Evolutionary conservation across 176 grass and related monocot genomes (phyloP).

Genomic region (Aechmea fasciata): DNA sequence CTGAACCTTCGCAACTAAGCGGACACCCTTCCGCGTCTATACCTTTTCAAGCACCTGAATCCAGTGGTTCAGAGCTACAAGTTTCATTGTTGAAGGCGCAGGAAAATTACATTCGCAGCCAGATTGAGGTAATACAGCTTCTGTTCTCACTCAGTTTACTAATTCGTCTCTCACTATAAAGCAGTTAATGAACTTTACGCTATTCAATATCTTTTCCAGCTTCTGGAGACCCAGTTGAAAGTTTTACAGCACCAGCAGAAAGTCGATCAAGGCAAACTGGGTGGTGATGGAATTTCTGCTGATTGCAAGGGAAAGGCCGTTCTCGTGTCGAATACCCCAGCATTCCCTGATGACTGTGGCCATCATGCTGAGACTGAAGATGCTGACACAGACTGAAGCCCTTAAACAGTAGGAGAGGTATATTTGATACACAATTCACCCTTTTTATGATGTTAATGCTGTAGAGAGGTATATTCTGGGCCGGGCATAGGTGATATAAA

Average conservation of each 20-base stretch:
- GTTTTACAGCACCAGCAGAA: conserved; percentile 32
- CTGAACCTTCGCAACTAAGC: not conserved
- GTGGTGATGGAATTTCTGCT: not conserved
- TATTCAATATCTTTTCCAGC: conserved; percentile 25
- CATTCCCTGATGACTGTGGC: not conserved
- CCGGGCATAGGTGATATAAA: no score
- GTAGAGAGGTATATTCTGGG: no score
- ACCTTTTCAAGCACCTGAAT: not conserved
- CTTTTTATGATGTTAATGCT: no score
- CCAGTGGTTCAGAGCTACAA: conserved; percentile 1
- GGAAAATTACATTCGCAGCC: conserved; percentile 17
- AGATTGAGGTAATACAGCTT: conserved; percentile 19
- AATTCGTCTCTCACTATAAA: not conserved
- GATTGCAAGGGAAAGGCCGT: conserved; percentile 25
- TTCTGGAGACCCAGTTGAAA: conserved; percentile 58
- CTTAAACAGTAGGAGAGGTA: not conserved
- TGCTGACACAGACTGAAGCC: not conserved
- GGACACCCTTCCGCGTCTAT: not conserved
- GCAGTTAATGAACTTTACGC: not conserved
- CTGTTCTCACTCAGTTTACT: not conserved
- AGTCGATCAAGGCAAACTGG: conserved; percentile 11
- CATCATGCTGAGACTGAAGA: not conserved
- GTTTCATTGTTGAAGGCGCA: conserved; percentile 8
- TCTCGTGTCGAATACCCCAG: not conserved
- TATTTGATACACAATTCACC: not conserved